Base-by-base conservation (phyloP, 164 flowering plant species). In the Buxus sempervirens region DNA sequence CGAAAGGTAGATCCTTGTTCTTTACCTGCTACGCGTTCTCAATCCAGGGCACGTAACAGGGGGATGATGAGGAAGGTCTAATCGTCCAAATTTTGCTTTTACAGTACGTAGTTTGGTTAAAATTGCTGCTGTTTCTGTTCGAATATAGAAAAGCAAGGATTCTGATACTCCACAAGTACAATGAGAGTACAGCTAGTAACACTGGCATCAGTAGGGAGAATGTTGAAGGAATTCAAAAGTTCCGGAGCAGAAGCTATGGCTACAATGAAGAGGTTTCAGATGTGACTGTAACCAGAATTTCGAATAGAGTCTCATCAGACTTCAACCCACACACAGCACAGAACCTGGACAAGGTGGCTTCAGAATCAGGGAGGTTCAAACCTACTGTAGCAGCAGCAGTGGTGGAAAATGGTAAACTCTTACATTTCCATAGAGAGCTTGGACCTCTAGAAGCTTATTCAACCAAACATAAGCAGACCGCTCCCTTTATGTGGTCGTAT, bases 81-180 rank as follows among this genome's bases (percentile, higher is more conserved):
- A 77, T 79, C 78, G 62, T 79, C 51, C 85, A 82, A 57, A 61
- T 71, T 26, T 79, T 77, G 59, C 77, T 77, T 3, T 53, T 82
- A 10, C 85, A 82, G 68, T 73, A 82, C 63, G 63, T 79, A 19
- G 71, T 79, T 51, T 82, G 84, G 84, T 75, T 75, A 36, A 79
- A 78, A 36, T 25, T 81, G 58, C 23, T 78, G 41, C 66, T 81
- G 56, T 80, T 80, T 64, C 65, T 80, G 68, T 80, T 78, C 26
- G 83, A 80, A 26, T 81, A 78, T 55, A 70, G 83, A 61, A 79
- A 67, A 19, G 80, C 81, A 22, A 78, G 72, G 68, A 51, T 64
- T 54, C 25, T 71, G n/a, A 58, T 81, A 26, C 10, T 67, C 55
- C 28, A 67, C 61, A 27, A 67, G 56, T 58, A 70, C 13, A 72